Base-by-base conservation (phyloP, 106 monocot genomes). In the Platanthera zijinensis region DNA sequence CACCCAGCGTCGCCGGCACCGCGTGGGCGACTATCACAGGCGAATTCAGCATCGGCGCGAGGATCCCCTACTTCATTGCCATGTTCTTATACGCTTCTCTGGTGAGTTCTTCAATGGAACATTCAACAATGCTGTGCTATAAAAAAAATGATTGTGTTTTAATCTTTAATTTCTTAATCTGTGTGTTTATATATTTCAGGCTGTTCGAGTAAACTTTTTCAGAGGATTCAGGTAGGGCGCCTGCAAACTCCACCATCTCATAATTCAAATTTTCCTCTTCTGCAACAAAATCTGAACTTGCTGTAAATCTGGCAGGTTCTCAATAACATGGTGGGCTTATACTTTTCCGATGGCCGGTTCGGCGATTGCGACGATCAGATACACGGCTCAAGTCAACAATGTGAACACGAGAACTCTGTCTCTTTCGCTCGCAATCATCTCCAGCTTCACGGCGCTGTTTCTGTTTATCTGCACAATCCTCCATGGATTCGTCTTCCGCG, bases 131-230 rank as follows among this genome's bases (percentile, higher is more conserved):
- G 6, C 18, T 57, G 57, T 57, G 9, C 6, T 2, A 18, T 18
- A 57, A 0, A 8, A 5, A 8, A 5, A 18, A 18, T n/a, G 57
- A 13, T 52, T 52, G 52, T 52, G 0, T 11, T 52, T 13, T 59
- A 59, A 59, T 59, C 59, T 61, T 13, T 48, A 25, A 25, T 45
- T 69, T 45, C 45, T 5, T 19, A 0, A 18, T 59, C 10, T 18
- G 4, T 59, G 19, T 61, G 6, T 61, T 5, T 39, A 3, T 39
- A 3, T 18, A 5, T 14, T n/a, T 87, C 90, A 90, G 95, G 92
- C 81, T 15, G 92, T 92, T 57, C 83, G 92, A 2, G 74, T 95
- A 22, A 92, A 92, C 53, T 90, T 95, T 68, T 95, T 95, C 69
- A 64, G 90, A 8, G 95, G 95, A 17, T 90, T 92, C 88, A 88